Conservation (phyloP, 371 early-diverging fungal species). For the Chytridium lagenaria region DNA sequence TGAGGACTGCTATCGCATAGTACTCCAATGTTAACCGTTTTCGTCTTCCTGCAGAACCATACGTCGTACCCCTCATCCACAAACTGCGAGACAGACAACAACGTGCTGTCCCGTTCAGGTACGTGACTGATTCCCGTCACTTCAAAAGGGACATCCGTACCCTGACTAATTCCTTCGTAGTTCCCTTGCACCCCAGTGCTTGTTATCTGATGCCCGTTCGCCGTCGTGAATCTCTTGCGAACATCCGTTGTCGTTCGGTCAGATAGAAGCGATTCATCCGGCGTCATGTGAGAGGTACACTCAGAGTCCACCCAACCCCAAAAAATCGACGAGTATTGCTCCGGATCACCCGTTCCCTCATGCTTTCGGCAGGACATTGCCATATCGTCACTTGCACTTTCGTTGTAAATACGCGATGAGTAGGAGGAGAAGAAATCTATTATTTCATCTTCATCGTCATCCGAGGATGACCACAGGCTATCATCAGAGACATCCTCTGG, state of each 20-base stretch:
- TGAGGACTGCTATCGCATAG: not conserved
- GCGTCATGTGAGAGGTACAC: conserved; percentile 9
- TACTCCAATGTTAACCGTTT: not conserved
- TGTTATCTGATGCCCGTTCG: not conserved
- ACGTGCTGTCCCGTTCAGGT: not conserved
- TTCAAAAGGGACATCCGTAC: not conserved
- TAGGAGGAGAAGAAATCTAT: not conserved
- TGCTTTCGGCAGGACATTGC: not conserved
- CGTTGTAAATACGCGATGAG: not conserved
- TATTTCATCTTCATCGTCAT: not conserved
- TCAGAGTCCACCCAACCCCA: conserved; percentile 12
- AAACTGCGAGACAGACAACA: not conserved
- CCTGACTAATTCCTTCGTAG: not conserved
- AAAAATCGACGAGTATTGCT: too few species aligned
- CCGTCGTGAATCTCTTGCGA: not conserved
- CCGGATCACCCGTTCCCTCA: not conserved
- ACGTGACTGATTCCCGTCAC: not conserved
- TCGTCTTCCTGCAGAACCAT: not conserved
- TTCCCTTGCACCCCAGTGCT: not conserved
- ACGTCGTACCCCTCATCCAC: not conserved
- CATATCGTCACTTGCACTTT: not conserved
- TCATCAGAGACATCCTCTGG: too few species aligned
- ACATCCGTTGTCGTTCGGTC: too few species aligned
- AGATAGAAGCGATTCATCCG: not conserved
- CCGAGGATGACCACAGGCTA: not conserved